phyloP scores from a whole-genome alignment of 2,329 filamentous ascomycete genomes.

The Didymella lethalis region DNA sequence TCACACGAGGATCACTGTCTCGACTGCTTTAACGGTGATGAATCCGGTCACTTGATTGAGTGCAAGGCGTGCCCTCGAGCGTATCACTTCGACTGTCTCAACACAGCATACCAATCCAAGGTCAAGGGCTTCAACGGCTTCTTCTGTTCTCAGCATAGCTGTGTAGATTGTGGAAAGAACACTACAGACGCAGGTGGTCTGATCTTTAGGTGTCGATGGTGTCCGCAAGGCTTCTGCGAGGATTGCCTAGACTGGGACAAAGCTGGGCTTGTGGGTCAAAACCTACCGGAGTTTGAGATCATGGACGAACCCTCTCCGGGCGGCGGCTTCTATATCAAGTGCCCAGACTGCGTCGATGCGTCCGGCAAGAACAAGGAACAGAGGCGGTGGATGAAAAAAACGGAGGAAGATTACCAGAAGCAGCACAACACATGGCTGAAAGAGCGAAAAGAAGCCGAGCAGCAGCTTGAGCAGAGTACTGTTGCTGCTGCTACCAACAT shows the following conservation, averaged over 20 bases:
- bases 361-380: slow-evolving; percentile 30
- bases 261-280: slow-evolving; percentile 60
- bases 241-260: slow-evolving; percentile 65
- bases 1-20: slow-evolving; percentile 62
- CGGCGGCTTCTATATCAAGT: slow-evolving; percentile 63
- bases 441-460: slow-evolving; percentile 28
- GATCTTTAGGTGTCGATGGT: slow-evolving; percentile 64
- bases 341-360: slow-evolving; percentile 51
- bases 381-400: slow-evolving; percentile 34
- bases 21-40: slow-evolving; percentile 53
- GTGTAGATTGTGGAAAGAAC: slow-evolving; percentile 61
- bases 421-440: slow-evolving; percentile 35
- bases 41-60: slow-evolving; percentile 57
- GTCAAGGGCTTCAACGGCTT: slow-evolving; percentile 57
- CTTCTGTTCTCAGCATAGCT: slow-evolving; percentile 65
- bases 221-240: slow-evolving; percentile 64
- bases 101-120: slow-evolving; percentile 51
- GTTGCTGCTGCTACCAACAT: slow-evolving; percentile 4
- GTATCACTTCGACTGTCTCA: slow-evolving; percentile 63
- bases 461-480: slow-evolving; percentile 24
- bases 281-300: slow-evolving; percentile 61
- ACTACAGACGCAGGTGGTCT: slow-evolving; percentile 59
- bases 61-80: slow-evolving; percentile 63
- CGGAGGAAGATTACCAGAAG: slow-evolving; percentile 34
- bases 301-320: slow-evolving; percentile 54